Conservation (phyloP, 2,329 filamentous ascomycete species). For the Plenodomus tracheiphilus region DNA sequence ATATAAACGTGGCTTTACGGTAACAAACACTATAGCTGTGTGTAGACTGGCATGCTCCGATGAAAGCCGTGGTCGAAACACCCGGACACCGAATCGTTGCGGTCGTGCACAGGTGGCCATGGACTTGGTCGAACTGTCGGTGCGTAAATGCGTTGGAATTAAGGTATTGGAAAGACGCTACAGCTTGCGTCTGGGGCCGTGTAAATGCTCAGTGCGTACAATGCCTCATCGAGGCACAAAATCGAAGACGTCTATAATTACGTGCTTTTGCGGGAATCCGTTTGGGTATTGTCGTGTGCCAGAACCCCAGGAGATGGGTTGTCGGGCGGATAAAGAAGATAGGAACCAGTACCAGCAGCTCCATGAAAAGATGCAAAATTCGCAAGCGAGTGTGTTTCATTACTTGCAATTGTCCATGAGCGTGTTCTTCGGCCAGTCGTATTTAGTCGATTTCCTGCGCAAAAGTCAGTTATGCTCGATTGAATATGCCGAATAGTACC, state of each 20-base stretch:
- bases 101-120: not conserved
- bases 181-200: slow-evolving; percentile 18
- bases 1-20: slow-evolving; percentile 7
- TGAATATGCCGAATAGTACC: slow-evolving; percentile 21
- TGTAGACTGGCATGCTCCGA: slow-evolving; percentile 4
- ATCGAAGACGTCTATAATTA: slow-evolving; percentile 36
- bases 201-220: slow-evolving; percentile 25
- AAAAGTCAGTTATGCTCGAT: slow-evolving; percentile 10
- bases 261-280: slow-evolving; percentile 26
- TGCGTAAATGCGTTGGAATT: not conserved
- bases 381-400: slow-evolving; percentile 8
- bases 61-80: slow-evolving; percentile 20
- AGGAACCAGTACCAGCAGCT: slow-evolving; percentile 24
- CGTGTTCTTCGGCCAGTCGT: slow-evolving; percentile 64
- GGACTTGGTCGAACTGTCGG: not conserved
- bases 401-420: slow-evolving; percentile 60
- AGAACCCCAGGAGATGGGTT: slow-evolving; percentile 30
- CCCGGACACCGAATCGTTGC: slow-evolving; percentile 4
- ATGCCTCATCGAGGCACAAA: slow-evolving; percentile 19
- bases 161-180: not conserved
- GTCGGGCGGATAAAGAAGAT: slow-evolving; percentile 14
- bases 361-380: slow-evolving; percentile 7
- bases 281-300: slow-evolving; percentile 32
- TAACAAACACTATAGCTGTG: slow-evolving; percentile 8
- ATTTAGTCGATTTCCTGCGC: slow-evolving; percentile 55